These are phyloP conservation scores for Durio zibethinus DNA, from an alignment of 345 rosid genomes.

Conservation along the genomic window DNA sequence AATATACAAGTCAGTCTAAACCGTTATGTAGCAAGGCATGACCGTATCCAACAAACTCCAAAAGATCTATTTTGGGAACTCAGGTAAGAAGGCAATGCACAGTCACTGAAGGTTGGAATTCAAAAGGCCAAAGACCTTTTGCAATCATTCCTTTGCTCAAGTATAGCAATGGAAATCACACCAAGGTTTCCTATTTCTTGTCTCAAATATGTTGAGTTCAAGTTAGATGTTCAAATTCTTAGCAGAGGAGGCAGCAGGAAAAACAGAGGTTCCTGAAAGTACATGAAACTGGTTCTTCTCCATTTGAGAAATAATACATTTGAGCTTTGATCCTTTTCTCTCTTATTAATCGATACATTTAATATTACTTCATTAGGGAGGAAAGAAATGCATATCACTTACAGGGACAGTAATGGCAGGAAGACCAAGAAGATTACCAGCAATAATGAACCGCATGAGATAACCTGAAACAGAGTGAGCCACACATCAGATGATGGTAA, in stretches of 20 bases:
- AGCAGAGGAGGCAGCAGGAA: too few species aligned
- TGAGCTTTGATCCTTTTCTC: not conserved
- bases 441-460: constrained; percentile 62
- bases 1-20: not conserved
- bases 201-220: not conserved
- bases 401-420: constrained; percentile 88
- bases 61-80: not conserved
- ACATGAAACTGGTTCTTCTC: not conserved
- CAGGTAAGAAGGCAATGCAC: not conserved
- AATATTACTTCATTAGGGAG: not conserved
- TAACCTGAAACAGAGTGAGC: constrained; percentile 38
- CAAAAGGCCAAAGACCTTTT: constrained; percentile 5
- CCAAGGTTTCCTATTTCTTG: not conserved
- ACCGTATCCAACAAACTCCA: not conserved
- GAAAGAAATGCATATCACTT: constrained; percentile 22
- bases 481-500: not conserved
- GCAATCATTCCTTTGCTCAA: not conserved
- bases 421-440: constrained; percentile 76
- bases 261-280: not conserved
- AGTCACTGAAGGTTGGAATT: not conserved
- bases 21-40: not conserved
- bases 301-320: not conserved
- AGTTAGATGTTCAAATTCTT: not conserved
- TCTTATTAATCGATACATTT: not conserved
- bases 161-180: not conserved